Base-by-base conservation (phyloP, 768 basidiomycete genomes). In the Termitomyces titanicus region DNA sequence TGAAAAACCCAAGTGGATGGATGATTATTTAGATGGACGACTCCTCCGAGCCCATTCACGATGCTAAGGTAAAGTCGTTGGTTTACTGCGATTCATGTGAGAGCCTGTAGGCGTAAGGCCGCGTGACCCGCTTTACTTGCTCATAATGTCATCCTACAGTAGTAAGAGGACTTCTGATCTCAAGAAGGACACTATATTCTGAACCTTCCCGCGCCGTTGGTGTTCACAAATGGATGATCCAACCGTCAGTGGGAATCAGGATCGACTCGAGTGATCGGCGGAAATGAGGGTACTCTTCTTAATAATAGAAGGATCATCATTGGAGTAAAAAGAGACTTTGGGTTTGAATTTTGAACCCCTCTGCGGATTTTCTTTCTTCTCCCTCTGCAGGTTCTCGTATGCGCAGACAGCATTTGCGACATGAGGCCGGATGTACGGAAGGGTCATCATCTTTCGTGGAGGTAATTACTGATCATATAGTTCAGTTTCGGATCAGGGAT, bases 241-340 rank as follows among this genome's bases (percentile, higher is more conserved):
- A 25, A 8, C 24, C 9, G 42, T 24, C 24, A 24, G 25, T 44
- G 12, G 11, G 25, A 18, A n/a, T 2, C 18, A 27, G 35, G 9
- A 29, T 29, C 9, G 29, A 9, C 5, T 29, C 29, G 9, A 29
- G 37, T 20, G 25, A 57, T 58, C 49, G 31, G 54, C 56, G 42
- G 49, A 58, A 51, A 54, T 60, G 55, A 38, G 50, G 39, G 22
- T n/a, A 39, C 29, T 24, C n/a, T 34, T 24, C 18, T 37, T 51
- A 29, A 31, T 27, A 40, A 24, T 29, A 51, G 20, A 51, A 27
- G 15, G 9, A 47, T 3, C 29, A 33, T 24, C 17, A 15, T n/a
- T 53, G 51, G 45, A 46, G 48, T 49, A 24, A 18, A 24, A 38
- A 17, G 17, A 25, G 6, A 7, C 48, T 49, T 29, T 4, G 5